Evolutionary conservation across 1,139 yeast genomes (phyloP), one percentile per base, ranked within the genome.

Genomic region (Saccharomyces hybrid): DNA sequence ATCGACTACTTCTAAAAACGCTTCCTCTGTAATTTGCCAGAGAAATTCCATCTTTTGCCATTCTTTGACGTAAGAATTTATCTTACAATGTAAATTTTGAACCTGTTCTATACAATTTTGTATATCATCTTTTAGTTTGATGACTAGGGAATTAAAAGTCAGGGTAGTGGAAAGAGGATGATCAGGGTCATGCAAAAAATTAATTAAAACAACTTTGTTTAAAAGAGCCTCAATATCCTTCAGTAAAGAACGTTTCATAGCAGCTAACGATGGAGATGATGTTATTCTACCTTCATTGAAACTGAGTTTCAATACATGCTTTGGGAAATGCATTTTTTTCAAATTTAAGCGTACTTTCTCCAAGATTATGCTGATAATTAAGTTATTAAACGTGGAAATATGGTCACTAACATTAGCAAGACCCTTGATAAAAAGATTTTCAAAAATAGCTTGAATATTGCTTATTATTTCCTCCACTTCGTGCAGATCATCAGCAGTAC

Each of bases 21-120:
- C 8, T 23, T 44, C 31, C 46, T 56, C 58, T 29, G 49, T 52
- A 28, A 54, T 28, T 11, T 13, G 16, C 57, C 55, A 56, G 7
- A 56, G 14, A 9, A 25, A 27, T 11, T 46, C 51, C 7, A 48
- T 46, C 5, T 26, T 23, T n/a, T 38, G 48, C 58, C 58, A 56
- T 29, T 42, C 9, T 5, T 7, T 6, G 3, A 51, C n/a, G 28
- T 51, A 52, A 5, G 7, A 6, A 31, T 16, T 48, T 13, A 26
- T 31, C 13, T 29, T 14, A 9, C 11, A 34, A 11, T 26, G 23
- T 9, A 31, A n/a, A 4, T 7, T 9, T 48, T 48, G 44, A 4
- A 32, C 20, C 26, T 32, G 14, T n/a, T 31, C n/a, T 5, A 48
- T 6, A 16, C 27, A 38, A 2, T 4, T 38, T 20, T 9, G 23